Percentiles rank a stretch among this genome's conserved stretches.
phyloP scores from a whole-genome alignment of 306 rosid species.

The Medicago truncatula region MtrunA17r5.0-ANR NC_053045.1:53096001-53096500 shows the following conservation, averaged over 20 bases:
- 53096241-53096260: not conserved
- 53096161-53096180: not conserved
- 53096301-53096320: not conserved
- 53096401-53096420: not conserved
- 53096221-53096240: slow-evolving; percentile 19
- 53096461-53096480: not conserved
- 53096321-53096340: slow-evolving; percentile 12
- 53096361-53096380: slow-evolving; percentile 11
- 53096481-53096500: slow-evolving; percentile 10
- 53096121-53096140: not conserved
- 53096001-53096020: not conserved
- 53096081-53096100: slow-evolving; percentile 4
- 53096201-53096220: slow-evolving; percentile 2
- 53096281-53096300: slow-evolving; percentile 9
- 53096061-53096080: not conserved
- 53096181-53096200: slow-evolving; percentile 10
- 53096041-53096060: not conserved
- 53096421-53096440: not conserved
- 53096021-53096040: not conserved
- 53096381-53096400: slow-evolving; percentile 14
- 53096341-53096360: slow-evolving; percentile 26
- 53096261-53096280: slow-evolving; percentile 10
- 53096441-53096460: not conserved
- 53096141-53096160: not conserved
- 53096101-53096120: not conserved